These are phyloP conservation scores for Glycine soja DNA, from an alignment of 306 rosid species.

Conservation along the genomic window DNA sequence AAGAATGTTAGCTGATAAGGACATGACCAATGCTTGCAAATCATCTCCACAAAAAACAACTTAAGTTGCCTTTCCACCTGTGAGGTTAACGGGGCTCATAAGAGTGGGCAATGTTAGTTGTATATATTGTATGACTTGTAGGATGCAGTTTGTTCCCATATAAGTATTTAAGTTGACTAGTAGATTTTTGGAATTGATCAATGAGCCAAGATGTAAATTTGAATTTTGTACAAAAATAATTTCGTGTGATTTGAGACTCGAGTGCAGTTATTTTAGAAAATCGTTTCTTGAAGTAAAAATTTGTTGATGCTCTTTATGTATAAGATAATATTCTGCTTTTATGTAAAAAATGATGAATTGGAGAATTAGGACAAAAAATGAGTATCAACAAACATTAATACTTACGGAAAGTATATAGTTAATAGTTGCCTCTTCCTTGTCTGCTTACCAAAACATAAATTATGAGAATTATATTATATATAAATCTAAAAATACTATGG, in stretches of 20 bases:
- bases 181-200: conserved; percentile 41
- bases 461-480: neutral
- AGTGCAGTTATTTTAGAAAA: conserved; percentile 23
- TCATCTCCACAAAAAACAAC: conserved; percentile 26
- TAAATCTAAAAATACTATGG: too few species aligned
- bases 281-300: neutral
- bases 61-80: neutral
- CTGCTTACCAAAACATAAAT: too few species aligned
- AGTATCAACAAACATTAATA: neutral
- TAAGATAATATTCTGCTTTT: too few species aligned
- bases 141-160: conserved; percentile 46
- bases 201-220: conserved; percentile 54
- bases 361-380: too few species aligned
- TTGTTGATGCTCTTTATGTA: too few species aligned
- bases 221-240: conserved; percentile 50
- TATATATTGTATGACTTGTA: conserved; percentile 44
- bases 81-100: conserved; percentile 26
- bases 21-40: neutral
- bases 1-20: conserved; percentile 5
- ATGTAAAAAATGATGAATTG: too few species aligned
- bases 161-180: too few species aligned
- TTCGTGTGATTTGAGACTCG: conserved; percentile 8
- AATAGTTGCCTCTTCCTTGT: neutral
- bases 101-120: conserved; percentile 42
- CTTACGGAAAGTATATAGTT: neutral